Base-by-base conservation (phyloP, 306 rosid species). In the Prunus fruticosa region DNA sequence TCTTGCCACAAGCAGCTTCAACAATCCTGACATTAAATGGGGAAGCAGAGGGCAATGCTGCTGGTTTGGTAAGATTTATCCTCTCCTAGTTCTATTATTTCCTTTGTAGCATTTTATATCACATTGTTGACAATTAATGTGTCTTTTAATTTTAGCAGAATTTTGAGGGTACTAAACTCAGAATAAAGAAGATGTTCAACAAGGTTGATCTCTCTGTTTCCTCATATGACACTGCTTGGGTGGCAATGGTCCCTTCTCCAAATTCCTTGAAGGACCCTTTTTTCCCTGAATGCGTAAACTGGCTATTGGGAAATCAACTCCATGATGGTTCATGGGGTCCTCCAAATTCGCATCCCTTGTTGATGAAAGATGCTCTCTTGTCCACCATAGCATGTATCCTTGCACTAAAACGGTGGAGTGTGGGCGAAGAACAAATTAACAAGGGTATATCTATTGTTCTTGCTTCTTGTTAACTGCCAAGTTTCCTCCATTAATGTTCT, bases 221-320 rank as follows among this genome's bases (percentile, higher is more conserved):
- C 67, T 86, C 91, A 2, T 94, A 92, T 74, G 96, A 94, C 81
- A 94, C 98, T 6, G 95, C 98, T 78, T 87, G 96, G 97, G 94
- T 94, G 67, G 98, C 98, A 38, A 90, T 89, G 98, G 74, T 90
- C 75, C 91, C 93, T 73, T 89, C 93, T 51, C 84, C 86, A 50
- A 69, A 82, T 79, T 86, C 93, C 53, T 67, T 74, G 10, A 57
- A 57, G 16, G 70, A 75, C 34, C 98, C 97, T 10, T 81, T 83
- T 79, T 94, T 91, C 74, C 98, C 96, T 19, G 83, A 85, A 50
- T 90, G 97, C 63, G 64, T 94, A 68, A 79, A 88, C 50, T 94
- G 98, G 96, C 81, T 92, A 60, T 77, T 89, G 71, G 85, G 84
- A 25, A 88, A 89, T 80, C 98, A 94, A 84, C 96, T 65, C 77